These are phyloP conservation scores for Boletellus deceptivus DNA, from an alignment of 1,284 basidiomycete genomes.

Conservation along the genomic window DNA sequence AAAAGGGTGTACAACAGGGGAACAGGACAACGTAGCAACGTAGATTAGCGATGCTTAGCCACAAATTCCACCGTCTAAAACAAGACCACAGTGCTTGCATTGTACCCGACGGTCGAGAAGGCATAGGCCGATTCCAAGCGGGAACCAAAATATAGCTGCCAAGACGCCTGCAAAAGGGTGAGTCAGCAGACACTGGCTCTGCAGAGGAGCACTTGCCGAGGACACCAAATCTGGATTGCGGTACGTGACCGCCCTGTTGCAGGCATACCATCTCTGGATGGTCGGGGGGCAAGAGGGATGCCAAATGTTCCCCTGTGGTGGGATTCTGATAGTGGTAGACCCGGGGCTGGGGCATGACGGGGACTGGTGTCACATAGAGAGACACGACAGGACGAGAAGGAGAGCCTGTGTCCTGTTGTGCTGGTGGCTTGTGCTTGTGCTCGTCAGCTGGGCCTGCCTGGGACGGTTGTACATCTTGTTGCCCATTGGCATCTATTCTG, in stretches of 20 bases:
- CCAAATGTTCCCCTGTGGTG: conserved; percentile 43
- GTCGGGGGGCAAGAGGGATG: conserved; percentile 61
- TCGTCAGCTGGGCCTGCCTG: conserved; percentile 3
- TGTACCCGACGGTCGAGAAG: conserved; percentile 66
- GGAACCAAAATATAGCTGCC: conserved; percentile 80
- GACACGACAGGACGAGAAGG: conserved; percentile 15
- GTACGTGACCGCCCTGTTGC: conserved; percentile 67
- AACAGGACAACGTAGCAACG: neutral
- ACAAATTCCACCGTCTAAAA: conserved; percentile 38
- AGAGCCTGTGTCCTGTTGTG: conserved; percentile 1
- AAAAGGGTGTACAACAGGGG: neutral
- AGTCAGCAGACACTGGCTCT: neutral
- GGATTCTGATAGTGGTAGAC: conserved; percentile 46
- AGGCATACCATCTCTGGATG: conserved; percentile 80
- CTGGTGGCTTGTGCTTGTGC: conserved; percentile 9
- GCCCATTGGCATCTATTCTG: conserved; percentile 1
- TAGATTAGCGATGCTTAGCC: conserved; percentile 18
- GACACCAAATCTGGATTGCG: conserved; percentile 59
- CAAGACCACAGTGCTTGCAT: conserved; percentile 56
- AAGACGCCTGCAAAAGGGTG: conserved; percentile 52
- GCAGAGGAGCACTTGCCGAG: conserved; percentile 50
- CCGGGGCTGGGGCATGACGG: conserved; percentile 30
- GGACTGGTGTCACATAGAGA: conserved; percentile 26
- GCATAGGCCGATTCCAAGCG: conserved; percentile 71
- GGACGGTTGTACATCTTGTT: conserved; percentile 11